Base-by-base conservation (phyloP, 352 stramenopile species). In the Phytophthora chlamydospora region DNA sequence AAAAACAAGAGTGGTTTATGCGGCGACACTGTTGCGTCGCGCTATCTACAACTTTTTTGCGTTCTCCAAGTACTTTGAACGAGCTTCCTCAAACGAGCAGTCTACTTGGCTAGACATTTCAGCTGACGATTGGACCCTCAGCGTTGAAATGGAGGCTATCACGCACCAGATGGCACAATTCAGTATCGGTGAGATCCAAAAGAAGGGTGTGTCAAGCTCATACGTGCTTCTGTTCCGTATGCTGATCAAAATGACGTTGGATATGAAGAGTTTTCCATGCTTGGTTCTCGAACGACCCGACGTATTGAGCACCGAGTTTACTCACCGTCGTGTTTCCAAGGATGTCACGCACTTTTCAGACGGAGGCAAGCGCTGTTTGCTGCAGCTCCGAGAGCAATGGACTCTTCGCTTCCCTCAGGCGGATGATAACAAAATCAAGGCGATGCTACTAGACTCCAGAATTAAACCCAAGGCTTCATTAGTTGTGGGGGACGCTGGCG, bases 161-260 rank as follows among this genome's bases (percentile, higher is more conserved):
- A 66, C 58, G 8, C 16, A 53, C 14, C 36, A 57, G 31, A n/a
- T 64, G 7, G 45, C 55, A 10, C 55, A 62, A n/a, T 45, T 54
- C 31, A 51, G 46, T 13, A 14, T 64, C 1, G 45, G 46, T 13
- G 56, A 64, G 29, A 47, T 64, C 7, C 48, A 58, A 38, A 58
- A 49, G 8, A 33, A 54, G 7, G 41, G 34, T 2, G 31, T 65
- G n/a, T 12, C 57, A 3, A 65, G 39, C 16, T 58, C 57, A 2
- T 65, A 58, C 27, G 31, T 14, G 13, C 21, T 65, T 0, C 11
- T 44, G 12, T 65, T 65, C 21, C 40, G 40, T n/a, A n/a, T n/a
- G n/a, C n/a, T n/a, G n/a, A n/a, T n/a, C 7, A 58, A 43, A 32
- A 24, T 54, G 33, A 1, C 54, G 11, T 46, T 46, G 10, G 45